Evolutionary conservation across 2,329 filamentous ascomycete species (phyloP).

Genomic region (Verticillium nonalfalfae): DNA sequence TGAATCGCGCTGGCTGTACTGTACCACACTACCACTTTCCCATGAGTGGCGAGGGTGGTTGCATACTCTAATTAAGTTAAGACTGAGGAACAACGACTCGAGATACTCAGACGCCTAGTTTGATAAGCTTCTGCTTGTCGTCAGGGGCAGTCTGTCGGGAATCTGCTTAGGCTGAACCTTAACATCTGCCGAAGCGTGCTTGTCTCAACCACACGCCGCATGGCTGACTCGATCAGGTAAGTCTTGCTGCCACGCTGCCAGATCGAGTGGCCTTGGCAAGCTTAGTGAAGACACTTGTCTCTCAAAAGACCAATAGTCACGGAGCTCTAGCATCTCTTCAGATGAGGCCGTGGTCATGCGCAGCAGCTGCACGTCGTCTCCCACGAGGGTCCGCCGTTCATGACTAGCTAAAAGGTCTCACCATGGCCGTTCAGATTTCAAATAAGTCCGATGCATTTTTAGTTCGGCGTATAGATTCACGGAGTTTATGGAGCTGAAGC

Average conservation of each 20-base stretch:
- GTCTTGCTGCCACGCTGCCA: not conserved
- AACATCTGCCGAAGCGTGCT: not conserved
- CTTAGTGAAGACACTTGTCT: not conserved
- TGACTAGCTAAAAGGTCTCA: too few species aligned
- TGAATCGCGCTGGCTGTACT: not conserved
- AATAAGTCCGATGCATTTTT: too few species aligned
- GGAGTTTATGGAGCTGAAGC: too few species aligned
- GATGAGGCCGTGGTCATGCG: too few species aligned
- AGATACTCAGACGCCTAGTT: not conserved
- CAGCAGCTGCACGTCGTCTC: too few species aligned
- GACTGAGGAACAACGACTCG: not conserved
- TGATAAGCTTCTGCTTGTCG: not conserved
- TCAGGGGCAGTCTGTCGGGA: not conserved
- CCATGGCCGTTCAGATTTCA: too few species aligned
- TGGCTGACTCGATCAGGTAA: not conserved
- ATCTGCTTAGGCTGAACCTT: not conserved
- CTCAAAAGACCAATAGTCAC: not conserved
- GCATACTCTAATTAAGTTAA: not conserved
- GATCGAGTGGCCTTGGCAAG: not conserved
- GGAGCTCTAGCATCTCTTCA: too few species aligned
- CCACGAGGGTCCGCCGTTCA: too few species aligned
- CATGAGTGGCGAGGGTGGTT: not conserved
- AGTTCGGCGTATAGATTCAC: too few species aligned
- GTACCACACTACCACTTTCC: not conserved
- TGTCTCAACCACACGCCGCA: not conserved